Conservation (phyloP, 306 rosid genomes). For the Acacia melanoxylon region DNA sequence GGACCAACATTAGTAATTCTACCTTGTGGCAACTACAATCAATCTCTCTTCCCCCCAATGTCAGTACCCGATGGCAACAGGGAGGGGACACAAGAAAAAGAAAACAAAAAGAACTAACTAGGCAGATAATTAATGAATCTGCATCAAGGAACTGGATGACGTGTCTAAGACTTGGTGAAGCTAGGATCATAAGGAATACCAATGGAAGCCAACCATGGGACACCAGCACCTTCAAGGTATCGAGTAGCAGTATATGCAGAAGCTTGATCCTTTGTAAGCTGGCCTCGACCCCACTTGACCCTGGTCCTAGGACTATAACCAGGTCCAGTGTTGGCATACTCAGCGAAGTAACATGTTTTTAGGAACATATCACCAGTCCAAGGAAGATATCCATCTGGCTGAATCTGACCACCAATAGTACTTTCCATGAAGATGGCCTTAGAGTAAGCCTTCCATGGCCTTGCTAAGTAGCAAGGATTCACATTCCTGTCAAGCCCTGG, state of each 20-base stretch:
- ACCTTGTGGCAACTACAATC: neutral
- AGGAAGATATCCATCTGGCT: constrained; percentile 44
- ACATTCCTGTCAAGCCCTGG: neutral
- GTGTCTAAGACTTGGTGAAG: neutral
- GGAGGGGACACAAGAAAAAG: neutral
- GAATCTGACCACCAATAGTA: constrained; percentile 45
- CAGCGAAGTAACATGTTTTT: constrained; percentile 51
- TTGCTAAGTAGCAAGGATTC: constrained; percentile 48
- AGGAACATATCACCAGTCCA: constrained; percentile 41
- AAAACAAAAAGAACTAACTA: neutral
- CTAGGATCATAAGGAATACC: constrained; percentile 29
- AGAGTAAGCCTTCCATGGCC: constrained; percentile 76
- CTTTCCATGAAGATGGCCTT: constrained; percentile 62
- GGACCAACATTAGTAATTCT: neutral
- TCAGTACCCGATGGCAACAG: neutral
- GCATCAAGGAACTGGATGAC: neutral
- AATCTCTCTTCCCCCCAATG: neutral
- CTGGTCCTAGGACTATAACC: constrained; percentile 48
- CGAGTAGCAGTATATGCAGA: constrained; percentile 41
- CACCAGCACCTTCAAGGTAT: constrained; percentile 32
- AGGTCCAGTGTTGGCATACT: constrained; percentile 58
- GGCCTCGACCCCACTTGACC: constrained; percentile 58
- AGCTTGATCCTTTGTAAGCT: constrained; percentile 38
- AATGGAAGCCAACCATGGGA: constrained; percentile 44
- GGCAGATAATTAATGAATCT: neutral